Evolutionary conservation across 306 rosid genomes (phyloP), one percentile per base, ranked within the genome.

Genomic region (Arachis hypogaea): DNA sequence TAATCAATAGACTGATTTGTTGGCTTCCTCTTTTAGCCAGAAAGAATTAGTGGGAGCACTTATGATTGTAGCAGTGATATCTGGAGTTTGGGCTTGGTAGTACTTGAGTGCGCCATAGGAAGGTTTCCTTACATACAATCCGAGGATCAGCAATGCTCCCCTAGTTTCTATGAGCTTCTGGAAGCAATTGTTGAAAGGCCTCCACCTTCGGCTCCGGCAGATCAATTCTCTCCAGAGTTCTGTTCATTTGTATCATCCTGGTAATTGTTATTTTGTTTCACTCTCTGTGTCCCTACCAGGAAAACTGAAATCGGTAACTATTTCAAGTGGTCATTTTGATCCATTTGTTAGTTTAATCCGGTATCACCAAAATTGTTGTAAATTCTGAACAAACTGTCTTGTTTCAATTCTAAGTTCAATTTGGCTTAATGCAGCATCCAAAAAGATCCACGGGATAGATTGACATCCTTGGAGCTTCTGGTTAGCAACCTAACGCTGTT

Each of bases 41-140:
- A 95, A 86, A 83, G 98, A 83, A 95, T 95, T 67, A 89, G 88
- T 18, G 98, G 98, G 73, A 84, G 90, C 66, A 83, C 96, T 69
- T 94, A 94, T 46, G 98, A 92, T 81, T 91, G 87, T 63, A 95
- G 99, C 89, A 78, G 99, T 71, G 99, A 95, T 62, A 88, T 95
- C 46, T 95, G 98, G 99, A 95, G 98, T 77, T 88, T 95, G 81
- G 99, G 98, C 49, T 43, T 95, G 98, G 98, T 95, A 59, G 90
- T 95, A 41, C 99, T 95, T 7, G 98, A 95, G 83, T 95, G 99
- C 85, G 96, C 99, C 72, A 92, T 92, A 16, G 98, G 99, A 64
- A 81, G 96, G 76, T 95, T 95, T 82, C 99, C 99, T 66, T 95
- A 86, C 73, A 82, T 92, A 83, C 88, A 88, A 59, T 87, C 96